Evolutionary conservation across 169 alveolate genomes (phyloP), one percentile per base, ranked within the genome.

Genomic region (Plasmodium billcollinsi): DNA sequence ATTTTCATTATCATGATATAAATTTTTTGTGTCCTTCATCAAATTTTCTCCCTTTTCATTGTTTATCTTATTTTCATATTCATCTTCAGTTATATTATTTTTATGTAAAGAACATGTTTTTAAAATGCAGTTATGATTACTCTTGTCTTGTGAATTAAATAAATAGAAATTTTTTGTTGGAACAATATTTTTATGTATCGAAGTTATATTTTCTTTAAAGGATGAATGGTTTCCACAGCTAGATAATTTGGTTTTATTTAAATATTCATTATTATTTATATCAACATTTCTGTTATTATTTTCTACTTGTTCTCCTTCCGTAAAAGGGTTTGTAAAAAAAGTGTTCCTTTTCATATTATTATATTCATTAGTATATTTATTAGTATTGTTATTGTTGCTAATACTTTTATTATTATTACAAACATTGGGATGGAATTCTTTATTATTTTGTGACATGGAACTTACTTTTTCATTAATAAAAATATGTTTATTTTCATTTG

Each of bases 181-280:
- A 21, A 11, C 52, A 26, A 33, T 74, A 26, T 58, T 24, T 33
- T 56, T 26, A 20, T 73, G 88, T 5, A 73, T 45, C 24, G 88
- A 58, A 47, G 88, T 74, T 74, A 59, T 47, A 20, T 74, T 74
- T 15, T 74, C 26, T 7, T 74, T 74, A 59, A 58, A 59, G 43
- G 61, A n/a, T 20, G 73, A 50, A 6, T 58, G 15, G 59, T 59
- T 59, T 47, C 21, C 8, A 5, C n/a, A 33, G 24, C 45, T 20
- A 29, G 21, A 18, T 24, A 9, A 47, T 7, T 56, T 59, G 8
- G 15, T n/a, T 2, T 59, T 74, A 3, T 63, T 63, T 50, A 58
- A 12, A 45, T 58, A 26, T 49, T 20, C 45, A 4, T 74, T 74
- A 49, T 74, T 74, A 59, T 58, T 59, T n/a, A 74, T 26, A n/a